Percentiles rank a stretch among this genome's conserved stretches.
Conservation (phyloP, 192 early-diverging fungal species). For the Chytriomyces sp. region DNA sequence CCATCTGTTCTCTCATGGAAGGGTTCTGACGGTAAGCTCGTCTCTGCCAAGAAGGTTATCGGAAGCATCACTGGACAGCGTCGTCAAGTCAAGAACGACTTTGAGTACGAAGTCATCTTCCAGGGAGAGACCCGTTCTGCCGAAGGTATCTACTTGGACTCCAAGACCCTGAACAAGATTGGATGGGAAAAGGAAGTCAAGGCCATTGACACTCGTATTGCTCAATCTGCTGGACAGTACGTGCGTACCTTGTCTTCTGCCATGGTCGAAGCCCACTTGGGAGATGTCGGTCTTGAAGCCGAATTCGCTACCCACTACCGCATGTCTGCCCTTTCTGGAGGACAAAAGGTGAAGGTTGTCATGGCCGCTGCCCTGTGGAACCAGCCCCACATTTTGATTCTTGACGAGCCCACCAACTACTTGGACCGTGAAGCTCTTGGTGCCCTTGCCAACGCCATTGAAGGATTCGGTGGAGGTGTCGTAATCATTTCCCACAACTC, state of each 20-base stretch:
- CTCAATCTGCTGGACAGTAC: conserved; percentile 73
- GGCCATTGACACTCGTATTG: conserved; percentile 79
- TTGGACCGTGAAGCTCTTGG: conserved; percentile 79
- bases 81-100: conserved; percentile 77
- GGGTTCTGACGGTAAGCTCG: conserved; percentile 35
- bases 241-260: conserved; percentile 71
- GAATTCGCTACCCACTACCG: conserved; percentile 79
- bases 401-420: conserved; percentile 80
- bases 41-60: conserved; percentile 46
- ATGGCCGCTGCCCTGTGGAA: conserved; percentile 85
- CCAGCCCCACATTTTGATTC: conserved; percentile 80
- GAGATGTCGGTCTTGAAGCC: conserved; percentile 75
- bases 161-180: conserved; percentile 48
- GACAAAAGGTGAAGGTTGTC: conserved; percentile 88
- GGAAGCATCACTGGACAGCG: conserved; percentile 59
- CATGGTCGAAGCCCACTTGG: conserved; percentile 71
- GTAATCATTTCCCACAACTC: conserved; percentile 84
- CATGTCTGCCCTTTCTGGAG: conserved; percentile 78
- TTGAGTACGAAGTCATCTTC: conserved; percentile 85
- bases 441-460: conserved; percentile 76
- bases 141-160: conserved; percentile 38
- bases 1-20: conserved; percentile 37
- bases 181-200: conserved; percentile 79
- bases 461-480: conserved; percentile 79
- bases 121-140: conserved; percentile 67